Conservation (phyloP, 2,329 filamentous ascomycete species). For the Aureobasidium leucospermi region DNA sequence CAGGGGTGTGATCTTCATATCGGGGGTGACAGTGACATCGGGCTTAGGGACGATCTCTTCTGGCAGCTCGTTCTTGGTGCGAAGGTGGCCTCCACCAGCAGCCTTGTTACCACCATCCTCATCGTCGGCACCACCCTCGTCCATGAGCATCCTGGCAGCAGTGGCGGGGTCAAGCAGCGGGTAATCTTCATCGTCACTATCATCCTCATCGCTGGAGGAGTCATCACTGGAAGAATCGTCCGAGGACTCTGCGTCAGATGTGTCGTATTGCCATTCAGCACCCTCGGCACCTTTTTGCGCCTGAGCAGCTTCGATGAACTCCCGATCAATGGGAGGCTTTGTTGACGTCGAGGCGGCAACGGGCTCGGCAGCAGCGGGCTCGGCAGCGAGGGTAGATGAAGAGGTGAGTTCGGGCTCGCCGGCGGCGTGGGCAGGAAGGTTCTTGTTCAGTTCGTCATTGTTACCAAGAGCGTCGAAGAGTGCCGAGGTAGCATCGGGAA, state of each 20-base stretch:
- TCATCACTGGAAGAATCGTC: slow-evolving; percentile 23
- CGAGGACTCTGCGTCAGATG: slow-evolving; percentile 55
- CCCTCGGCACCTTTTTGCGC: slow-evolving; percentile 44
- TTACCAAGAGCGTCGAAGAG: slow-evolving; percentile 8
- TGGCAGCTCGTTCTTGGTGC: slow-evolving; percentile 74
- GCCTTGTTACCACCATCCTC: slow-evolving; percentile 58
- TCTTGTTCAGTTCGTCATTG: slow-evolving; percentile 2
- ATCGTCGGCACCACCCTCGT: slow-evolving; percentile 70
- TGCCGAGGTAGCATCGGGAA: background rate
- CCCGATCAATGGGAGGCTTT: slow-evolving; percentile 30
- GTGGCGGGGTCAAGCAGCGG: slow-evolving; percentile 73
- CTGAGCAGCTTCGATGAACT: slow-evolving; percentile 38
- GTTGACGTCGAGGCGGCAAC: background rate
- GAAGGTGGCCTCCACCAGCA: slow-evolving; percentile 46
- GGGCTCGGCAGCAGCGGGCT: background rate
- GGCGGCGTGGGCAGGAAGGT: background rate
- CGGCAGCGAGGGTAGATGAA: background rate
- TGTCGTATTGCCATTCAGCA: slow-evolving; percentile 73
- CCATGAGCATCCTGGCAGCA: slow-evolving; percentile 77
- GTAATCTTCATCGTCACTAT: slow-evolving; percentile 52
- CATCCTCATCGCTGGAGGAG: slow-evolving; percentile 43
- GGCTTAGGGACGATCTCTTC: slow-evolving; percentile 53
- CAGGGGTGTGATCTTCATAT: slow-evolving; percentile 69
- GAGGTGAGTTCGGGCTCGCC: background rate
- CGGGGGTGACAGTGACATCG: slow-evolving; percentile 65